A percentile compares a stretch with the other conserved stretches of the same genome.
Evolutionary conservation across 116 monocot species (phyloP).

Genomic region (Papilionanthe hybrid): DNA sequence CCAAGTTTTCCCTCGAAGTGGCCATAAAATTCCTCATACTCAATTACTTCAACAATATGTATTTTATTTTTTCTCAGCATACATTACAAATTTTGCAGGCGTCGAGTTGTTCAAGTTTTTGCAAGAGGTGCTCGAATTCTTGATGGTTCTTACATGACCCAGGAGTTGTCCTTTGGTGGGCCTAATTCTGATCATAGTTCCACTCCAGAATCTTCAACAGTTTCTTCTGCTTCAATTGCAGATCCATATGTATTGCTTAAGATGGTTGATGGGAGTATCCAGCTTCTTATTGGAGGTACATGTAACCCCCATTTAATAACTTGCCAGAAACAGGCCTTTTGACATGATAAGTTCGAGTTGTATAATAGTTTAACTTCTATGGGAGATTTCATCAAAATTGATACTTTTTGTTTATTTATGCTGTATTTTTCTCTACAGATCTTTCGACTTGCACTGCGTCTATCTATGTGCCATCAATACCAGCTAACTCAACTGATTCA

Average conservation of each 20-base stretch:
- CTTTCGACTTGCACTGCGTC: conserved; percentile 66
- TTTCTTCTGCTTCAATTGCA: conserved; percentile 81
- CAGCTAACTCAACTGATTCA: conserved; percentile 43
- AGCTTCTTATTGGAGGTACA: conserved; percentile 90
- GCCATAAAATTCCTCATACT: not conserved
- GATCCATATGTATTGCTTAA: conserved; percentile 93
- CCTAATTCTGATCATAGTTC: conserved; percentile 54
- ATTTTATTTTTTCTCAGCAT: conserved; percentile 3
- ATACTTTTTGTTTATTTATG: conserved; percentile 5
- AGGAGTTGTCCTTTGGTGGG: conserved; percentile 67
- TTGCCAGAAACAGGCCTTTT: not conserved
- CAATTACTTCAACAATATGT: not conserved
- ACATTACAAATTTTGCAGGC: conserved; percentile 39
- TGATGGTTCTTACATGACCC: conserved; percentile 97
- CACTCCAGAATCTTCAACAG: conserved; percentile 45
- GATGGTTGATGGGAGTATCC: conserved; percentile 88
- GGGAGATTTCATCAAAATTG: not conserved
- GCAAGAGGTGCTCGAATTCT: conserved; percentile 80
- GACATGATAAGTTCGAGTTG: not conserved
- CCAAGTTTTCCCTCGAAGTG: not conserved
- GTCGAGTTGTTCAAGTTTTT: conserved; percentile 85
- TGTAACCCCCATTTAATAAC: not conserved
- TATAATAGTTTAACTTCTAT: not conserved
- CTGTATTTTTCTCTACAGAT: conserved; percentile 41
- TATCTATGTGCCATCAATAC: conserved; percentile 43